Conservation (phyloP, 257 asterid species). For the Solanum tarijense region DNA sequence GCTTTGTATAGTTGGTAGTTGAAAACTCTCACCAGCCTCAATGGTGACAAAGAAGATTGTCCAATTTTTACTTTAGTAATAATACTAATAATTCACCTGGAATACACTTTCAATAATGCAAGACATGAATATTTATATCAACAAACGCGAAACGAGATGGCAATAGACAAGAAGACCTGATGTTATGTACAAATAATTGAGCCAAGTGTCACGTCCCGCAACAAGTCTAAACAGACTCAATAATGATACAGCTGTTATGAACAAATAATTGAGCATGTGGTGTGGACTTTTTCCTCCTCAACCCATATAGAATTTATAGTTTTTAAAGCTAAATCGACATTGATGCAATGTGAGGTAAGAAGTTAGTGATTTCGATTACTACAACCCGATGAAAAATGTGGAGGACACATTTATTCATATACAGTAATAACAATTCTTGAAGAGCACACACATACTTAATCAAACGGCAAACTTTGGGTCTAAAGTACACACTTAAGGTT, state of each 20-base stretch:
- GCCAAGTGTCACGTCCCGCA: no score
- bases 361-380: not conserved
- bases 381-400: not conserved
- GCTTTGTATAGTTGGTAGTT: not conserved
- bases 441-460: not conserved
- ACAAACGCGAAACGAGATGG: not conserved
- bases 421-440: not conserved
- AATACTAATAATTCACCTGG: not conserved
- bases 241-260: not conserved
- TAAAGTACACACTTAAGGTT: not conserved
- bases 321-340: not conserved
- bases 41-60: not conserved
- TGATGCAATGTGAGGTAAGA: not conserved
- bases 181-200: not conserved
- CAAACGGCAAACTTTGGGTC: not conserved
- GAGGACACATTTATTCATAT: not conserved
- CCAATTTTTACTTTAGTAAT: not conserved
- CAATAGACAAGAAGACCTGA: not conserved
- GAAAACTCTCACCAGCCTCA: not conserved
- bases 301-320: not conserved
- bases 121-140: not conserved
- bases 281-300: not conserved
- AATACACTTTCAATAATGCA: slow-evolving; percentile 1
- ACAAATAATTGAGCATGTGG: not conserved
- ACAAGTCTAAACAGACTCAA: not conserved